These are phyloP conservation scores for Termitomyces sp. DNA, from an alignment of 768 basidiomycete species.

Conservation along the genomic window DNA sequence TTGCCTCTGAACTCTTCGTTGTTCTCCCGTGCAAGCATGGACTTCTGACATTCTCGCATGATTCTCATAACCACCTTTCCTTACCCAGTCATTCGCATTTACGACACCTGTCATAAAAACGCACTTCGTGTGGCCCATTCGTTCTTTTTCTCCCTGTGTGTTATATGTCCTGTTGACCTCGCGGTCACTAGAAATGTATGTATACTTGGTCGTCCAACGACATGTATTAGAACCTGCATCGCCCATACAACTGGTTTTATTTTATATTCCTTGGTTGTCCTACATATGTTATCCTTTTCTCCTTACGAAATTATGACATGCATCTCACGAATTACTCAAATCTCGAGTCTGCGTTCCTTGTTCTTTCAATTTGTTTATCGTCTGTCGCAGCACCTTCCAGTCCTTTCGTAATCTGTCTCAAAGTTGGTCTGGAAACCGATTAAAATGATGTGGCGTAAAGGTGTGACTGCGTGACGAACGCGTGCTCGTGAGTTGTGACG, in stretches of 20 bases:
- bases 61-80: slow-evolving; percentile 6
- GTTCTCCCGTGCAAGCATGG: slow-evolving; percentile 7
- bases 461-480: not conserved
- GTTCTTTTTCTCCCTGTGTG: slow-evolving; percentile 2
- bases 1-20: not conserved
- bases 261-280: slow-evolving; percentile 3
- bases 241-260: slow-evolving; percentile 4
- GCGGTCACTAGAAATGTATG: slow-evolving; percentile 10
- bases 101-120: slow-evolving; percentile 7
- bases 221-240: slow-evolving; percentile 15
- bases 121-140: slow-evolving; percentile 3
- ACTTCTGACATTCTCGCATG: slow-evolving; percentile 5
- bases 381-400: not conserved
- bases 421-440: not conserved
- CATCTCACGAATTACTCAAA: not conserved
- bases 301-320: slow-evolving; percentile 6
- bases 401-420: not conserved
- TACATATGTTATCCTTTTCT: not conserved
- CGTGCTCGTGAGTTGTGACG: not conserved
- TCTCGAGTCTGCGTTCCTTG: not conserved
- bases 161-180: slow-evolving; percentile 2
- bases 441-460: not conserved
- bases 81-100: slow-evolving; percentile 3
- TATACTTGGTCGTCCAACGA: slow-evolving; percentile 4
- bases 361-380: not conserved